Conservation (phyloP, 176 grass and related monocot genomes). For the Olyra latifolia region DNA sequence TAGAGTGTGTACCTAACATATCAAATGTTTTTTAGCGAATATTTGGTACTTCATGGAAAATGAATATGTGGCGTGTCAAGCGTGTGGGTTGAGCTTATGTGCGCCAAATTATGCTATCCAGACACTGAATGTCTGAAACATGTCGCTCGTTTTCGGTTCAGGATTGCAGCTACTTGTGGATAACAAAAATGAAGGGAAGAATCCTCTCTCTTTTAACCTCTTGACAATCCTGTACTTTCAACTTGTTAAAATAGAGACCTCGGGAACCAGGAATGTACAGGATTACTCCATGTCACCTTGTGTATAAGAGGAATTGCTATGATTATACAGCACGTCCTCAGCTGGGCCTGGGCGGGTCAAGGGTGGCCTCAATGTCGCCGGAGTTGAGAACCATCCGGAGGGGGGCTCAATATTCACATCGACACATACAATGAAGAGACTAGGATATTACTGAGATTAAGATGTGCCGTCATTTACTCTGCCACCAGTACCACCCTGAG, state of each 20-base stretch:
- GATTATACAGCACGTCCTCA: background rate
- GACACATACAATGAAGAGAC: background rate
- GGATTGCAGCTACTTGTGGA: no score
- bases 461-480: conserved; percentile 23
- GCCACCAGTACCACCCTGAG: conserved; percentile 10
- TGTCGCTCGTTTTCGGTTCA: background rate
- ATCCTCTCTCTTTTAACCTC: background rate
- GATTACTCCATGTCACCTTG: no score
- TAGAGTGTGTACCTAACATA: no score
- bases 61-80: no score
- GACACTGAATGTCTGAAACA: background rate
- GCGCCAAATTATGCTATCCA: no score
- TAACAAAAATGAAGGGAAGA: background rate
- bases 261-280: no score
- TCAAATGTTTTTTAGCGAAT: no score
- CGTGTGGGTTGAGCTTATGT: no score
- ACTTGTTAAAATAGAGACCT: background rate
- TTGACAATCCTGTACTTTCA: background rate
- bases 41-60: no score
- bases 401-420: background rate
- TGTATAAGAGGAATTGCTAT: background rate
- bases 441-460: background rate
- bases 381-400: background rate
- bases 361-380: background rate
- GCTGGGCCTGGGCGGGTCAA: background rate